Base-by-base conservation (phyloP, 306 rosid genomes). In the Prunus fruticosa region DNA sequence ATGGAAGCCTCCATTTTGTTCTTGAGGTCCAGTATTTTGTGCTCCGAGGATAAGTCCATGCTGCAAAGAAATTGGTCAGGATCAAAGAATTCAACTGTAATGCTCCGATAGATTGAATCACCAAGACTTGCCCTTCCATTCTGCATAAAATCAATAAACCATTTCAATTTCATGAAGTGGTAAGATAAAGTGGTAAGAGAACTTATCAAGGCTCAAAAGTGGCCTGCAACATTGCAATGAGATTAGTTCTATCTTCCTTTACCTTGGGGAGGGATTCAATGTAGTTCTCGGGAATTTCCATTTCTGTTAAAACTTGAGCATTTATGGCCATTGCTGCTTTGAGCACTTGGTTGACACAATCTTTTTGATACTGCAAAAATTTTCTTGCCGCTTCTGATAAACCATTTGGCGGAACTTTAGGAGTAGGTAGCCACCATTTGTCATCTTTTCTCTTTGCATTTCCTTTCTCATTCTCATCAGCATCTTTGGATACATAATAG, bases 291-390 rank as follows among this genome's bases (percentile, higher is more conserved):
- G 99, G 99, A 64, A 91, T 96, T 80, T 91, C 98, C 93, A 96
- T 92, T 80, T 96, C 99, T 41, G 93, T 76, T 75, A 96, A 87
- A 79, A 93, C 91, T 78, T 88, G 98, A 81, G 98, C 98, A 84
- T 96, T 96, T 76, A 96, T 96, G 69, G 97, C 97, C 99, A 96
- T 92, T 47, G 99, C 99, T 80, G 99, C 99, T 85, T 96, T 96
- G 60, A 96, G 99, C 46, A 96, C 98, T 89, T 96, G 99, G 82
- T 87, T 91, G 78, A 96, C 98, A 81, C 99, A 86, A 81, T 96
- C 99, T 79, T 96, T 96, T 79, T 96, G 99, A 82, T 87, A 88
- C 81, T 91, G 99, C 75, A 96, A 54, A 80, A 96, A 96, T 72
- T 91, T 92, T 89, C 97, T 89, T 41, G 96, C 83, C 9, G 49